Evolutionary conservation across 345 rosid species (phyloP).

Genomic region (Noccaea caerulescens): DNA sequence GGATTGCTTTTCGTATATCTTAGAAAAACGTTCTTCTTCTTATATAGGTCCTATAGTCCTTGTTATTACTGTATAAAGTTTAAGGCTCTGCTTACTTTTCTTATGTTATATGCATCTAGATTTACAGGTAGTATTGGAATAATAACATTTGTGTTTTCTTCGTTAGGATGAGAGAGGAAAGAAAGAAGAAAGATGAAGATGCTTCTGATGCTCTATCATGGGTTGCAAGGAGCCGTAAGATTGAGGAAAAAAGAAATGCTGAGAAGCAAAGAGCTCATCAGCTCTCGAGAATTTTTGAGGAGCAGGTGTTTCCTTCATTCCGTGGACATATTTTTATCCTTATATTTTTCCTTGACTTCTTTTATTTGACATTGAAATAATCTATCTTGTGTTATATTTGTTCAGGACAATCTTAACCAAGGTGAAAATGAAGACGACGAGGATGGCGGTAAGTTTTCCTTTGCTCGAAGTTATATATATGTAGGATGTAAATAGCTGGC

Average conservation of each 20-base stretch:
- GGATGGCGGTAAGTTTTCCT: constrained; percentile 45
- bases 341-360: constrained; percentile 18
- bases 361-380: constrained; percentile 22
- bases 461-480: not conserved
- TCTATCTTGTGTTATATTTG: constrained; percentile 22
- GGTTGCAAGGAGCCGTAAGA: constrained; percentile 77
- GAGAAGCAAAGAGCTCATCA: constrained; percentile 82
- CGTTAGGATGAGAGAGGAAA: constrained; percentile 82
- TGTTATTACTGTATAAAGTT: constrained; percentile 18
- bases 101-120: constrained; percentile 11
- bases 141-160: constrained; percentile 7
- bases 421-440: constrained; percentile 77
- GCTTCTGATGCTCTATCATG: constrained; percentile 71
- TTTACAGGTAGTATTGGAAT: not conserved
- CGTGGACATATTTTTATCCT: constrained; percentile 21
- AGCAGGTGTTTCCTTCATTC: constrained; percentile 60
- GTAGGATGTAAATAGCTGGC: not conserved
- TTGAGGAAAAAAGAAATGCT: constrained; percentile 70
- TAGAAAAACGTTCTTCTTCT: not conserved
- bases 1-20: not conserved
- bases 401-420: constrained; percentile 76
- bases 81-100: constrained; percentile 12
- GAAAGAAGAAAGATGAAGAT: constrained; percentile 69
- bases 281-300: constrained; percentile 82
- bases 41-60: not conserved